Percentiles rank a stretch among this genome's conserved stretches.
Conservation (phyloP, 495 filamentous ascomycete species). For the Xylaria venustula region DNA sequence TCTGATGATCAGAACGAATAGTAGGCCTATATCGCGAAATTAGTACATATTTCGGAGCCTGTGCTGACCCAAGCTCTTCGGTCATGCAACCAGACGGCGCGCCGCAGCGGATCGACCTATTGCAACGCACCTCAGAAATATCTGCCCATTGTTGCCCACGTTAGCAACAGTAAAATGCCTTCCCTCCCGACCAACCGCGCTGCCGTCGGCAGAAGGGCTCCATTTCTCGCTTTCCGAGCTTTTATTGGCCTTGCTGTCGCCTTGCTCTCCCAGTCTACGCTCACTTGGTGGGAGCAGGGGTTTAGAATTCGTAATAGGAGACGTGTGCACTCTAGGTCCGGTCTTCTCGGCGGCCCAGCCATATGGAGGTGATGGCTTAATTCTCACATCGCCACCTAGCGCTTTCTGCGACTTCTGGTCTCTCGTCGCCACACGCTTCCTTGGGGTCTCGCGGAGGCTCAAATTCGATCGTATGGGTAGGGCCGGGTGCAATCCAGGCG, state of each 20-base stretch:
- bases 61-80: neutral
- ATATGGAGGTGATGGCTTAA: conserved; percentile 21
- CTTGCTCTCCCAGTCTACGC: conserved; percentile 36
- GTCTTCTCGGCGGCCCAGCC: conserved; percentile 14
- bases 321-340: conserved; percentile 29
- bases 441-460: conserved; percentile 20
- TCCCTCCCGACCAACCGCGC: conserved; percentile 56
- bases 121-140: conserved; percentile 81
- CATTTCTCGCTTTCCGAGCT: conserved; percentile 39
- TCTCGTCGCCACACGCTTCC: conserved; percentile 14
- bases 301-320: conserved; percentile 28
- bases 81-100: neutral
- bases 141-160: conserved; percentile 88
- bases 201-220: conserved; percentile 50
- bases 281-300: conserved; percentile 45
- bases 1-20: conserved; percentile 55
- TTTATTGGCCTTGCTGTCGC: conserved; percentile 34
- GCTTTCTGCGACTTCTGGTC: conserved; percentile 18
- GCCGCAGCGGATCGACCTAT: neutral
- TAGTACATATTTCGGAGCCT: neutral
- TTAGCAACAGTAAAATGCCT: conserved; percentile 91
- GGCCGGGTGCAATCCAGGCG: conserved; percentile 19
- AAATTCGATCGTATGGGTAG: conserved; percentile 23
- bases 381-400: conserved; percentile 16
- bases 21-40: conserved; percentile 50